phyloP scores from a whole-genome alignment of 202 grass and related monocot species.

The Dendrocalamus latiflorus region DNA sequence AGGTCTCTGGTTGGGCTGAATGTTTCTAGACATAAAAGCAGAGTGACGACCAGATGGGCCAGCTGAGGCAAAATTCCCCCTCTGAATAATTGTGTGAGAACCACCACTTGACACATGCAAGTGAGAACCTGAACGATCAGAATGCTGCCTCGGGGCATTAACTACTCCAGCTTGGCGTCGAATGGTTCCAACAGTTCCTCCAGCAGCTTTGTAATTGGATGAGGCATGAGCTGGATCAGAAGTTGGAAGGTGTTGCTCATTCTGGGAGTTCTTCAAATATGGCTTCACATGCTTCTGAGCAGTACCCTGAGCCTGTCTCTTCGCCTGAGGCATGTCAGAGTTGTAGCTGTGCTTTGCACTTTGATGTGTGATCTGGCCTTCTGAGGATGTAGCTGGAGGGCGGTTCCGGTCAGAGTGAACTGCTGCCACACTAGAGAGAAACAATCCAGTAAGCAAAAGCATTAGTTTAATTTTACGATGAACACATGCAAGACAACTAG shows the following conservation, averaged over 20 bases:
- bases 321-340: constrained; percentile 24
- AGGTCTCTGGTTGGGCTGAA: constrained; percentile 36
- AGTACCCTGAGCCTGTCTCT: constrained; percentile 28
- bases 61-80: constrained; percentile 32
- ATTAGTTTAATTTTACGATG: background rate
- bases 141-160: constrained; percentile 33
- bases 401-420: constrained; percentile 41
- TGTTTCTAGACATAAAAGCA: constrained; percentile 42
- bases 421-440: constrained; percentile 28
- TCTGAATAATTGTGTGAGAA: constrained; percentile 30
- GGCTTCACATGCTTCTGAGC: constrained; percentile 36
- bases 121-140: constrained; percentile 25
- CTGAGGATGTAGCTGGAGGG: constrained; percentile 30
- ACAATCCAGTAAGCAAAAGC: constrained; percentile 18
- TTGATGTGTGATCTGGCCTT: constrained; percentile 20
- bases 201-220: too few species aligned
- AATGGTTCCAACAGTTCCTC: constrained; percentile 43
- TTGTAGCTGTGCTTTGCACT: constrained; percentile 18
- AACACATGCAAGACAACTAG: constrained; percentile 9
- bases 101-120: constrained; percentile 26
- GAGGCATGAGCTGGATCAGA: constrained; percentile 41
- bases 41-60: constrained; percentile 29
- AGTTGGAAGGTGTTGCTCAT: constrained; percentile 26
- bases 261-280: constrained; percentile 40
- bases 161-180: constrained; percentile 38